These are phyloP conservation scores for Yamadazyma friedrichii DNA, from an alignment of 1,139 yeast genomes.

Conservation along the genomic window DNA sequence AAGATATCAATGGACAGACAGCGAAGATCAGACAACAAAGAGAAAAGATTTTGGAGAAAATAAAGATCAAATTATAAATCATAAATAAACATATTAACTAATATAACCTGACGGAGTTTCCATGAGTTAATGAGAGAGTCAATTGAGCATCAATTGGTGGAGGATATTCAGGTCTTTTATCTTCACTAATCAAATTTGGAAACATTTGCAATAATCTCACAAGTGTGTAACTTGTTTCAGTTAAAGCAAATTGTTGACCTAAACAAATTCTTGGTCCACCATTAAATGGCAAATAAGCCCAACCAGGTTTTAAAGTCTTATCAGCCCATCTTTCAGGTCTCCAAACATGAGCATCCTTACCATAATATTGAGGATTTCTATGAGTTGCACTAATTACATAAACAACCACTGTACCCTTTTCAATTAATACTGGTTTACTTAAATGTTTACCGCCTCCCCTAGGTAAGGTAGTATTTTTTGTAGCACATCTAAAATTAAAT, in stretches of 20 bases:
- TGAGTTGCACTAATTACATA: constrained; percentile 49
- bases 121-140: constrained; percentile 26
- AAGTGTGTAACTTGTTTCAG: constrained; percentile 49
- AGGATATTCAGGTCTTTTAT: constrained; percentile 23
- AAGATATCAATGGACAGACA: no score
- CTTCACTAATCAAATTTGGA: constrained; percentile 29
- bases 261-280: constrained; percentile 65
- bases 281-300: constrained; percentile 58
- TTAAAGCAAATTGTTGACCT: constrained; percentile 61
- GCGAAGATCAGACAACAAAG: no score
- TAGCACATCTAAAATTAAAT: constrained; percentile 46
- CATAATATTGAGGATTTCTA: constrained; percentile 43
- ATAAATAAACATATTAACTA: constrained; percentile 5
- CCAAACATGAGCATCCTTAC: constrained; percentile 46
- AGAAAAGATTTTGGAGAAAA: no score
- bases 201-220: constrained; percentile 44
- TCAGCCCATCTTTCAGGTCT: constrained; percentile 53
- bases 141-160: constrained; percentile 32
- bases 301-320: constrained; percentile 36
- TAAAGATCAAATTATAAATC: background rate
- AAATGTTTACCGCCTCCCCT: constrained; percentile 52
- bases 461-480: constrained; percentile 46
- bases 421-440: constrained; percentile 39
- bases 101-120: constrained; percentile 21
- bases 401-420: constrained; percentile 45